These are phyloP conservation scores for Pythium periplocum DNA, from an alignment of 352 stramenopile species.

Conservation along the genomic window DNA sequence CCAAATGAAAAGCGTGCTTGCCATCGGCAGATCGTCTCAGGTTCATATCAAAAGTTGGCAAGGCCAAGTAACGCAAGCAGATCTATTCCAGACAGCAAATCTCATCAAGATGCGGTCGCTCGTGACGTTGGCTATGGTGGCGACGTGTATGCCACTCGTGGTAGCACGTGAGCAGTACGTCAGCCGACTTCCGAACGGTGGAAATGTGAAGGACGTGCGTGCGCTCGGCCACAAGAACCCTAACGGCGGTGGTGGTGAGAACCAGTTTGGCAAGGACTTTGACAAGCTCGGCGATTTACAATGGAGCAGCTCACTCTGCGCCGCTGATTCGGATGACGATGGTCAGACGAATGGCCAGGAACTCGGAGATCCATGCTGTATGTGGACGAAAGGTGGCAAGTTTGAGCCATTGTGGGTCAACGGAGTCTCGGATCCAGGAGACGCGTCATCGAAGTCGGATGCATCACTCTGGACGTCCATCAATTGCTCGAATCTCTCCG, in stretches of 20 bases:
- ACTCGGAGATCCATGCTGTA: conserved; percentile 57
- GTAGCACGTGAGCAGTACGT: no score
- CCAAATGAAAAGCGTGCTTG: no score
- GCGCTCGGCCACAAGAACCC: conserved; percentile 18
- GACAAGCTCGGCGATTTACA: background rate
- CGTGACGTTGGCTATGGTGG: no score
- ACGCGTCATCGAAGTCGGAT: conserved; percentile 6
- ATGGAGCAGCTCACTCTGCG: conserved; percentile 36
- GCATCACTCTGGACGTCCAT: conserved; percentile 10
- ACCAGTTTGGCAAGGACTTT: conserved; percentile 22
- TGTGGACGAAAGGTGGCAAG: conserved; percentile 21
- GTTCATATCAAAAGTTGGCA: no score
- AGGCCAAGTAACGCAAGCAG: no score
- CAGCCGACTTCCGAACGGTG: conserved; percentile 2
- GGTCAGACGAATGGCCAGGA: conserved; percentile 53
- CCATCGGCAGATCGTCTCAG: no score
- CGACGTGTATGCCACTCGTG: no score
- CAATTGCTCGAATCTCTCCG: background rate
- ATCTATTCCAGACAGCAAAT: no score
- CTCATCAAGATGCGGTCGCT: no score
- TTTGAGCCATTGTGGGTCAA: conserved; percentile 8
- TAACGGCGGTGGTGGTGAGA: conserved; percentile 11
- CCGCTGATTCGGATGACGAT: conserved; percentile 22
- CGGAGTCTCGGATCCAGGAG: conserved; percentile 16
- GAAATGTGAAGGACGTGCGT: conserved; percentile 14